These are phyloP conservation scores for Phellopilus nigrolimitatus DNA, from an alignment of 1,284 basidiomycete genomes.

Conservation along the genomic window DNA sequence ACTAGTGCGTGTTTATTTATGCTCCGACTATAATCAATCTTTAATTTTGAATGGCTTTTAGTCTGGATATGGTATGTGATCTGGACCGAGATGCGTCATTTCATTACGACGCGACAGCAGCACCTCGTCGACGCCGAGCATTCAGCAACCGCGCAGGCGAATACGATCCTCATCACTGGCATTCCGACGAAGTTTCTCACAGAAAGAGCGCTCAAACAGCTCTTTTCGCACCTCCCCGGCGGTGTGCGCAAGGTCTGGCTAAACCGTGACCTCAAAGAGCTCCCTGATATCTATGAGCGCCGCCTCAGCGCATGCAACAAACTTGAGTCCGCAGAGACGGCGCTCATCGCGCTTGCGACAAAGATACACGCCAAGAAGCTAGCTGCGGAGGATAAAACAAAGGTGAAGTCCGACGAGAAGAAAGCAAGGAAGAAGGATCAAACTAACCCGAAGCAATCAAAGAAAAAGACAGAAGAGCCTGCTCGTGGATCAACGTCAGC, in stretches of 20 bases:
- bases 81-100: slow-evolving; percentile 75
- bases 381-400: slow-evolving; percentile 31
- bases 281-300: slow-evolving; percentile 81
- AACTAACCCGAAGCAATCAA: not conserved
- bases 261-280: slow-evolving; percentile 77
- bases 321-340: slow-evolving; percentile 82
- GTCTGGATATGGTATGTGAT: slow-evolving; percentile 86
- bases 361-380: slow-evolving; percentile 49
- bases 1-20: slow-evolving; percentile 51
- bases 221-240: slow-evolving; percentile 78
- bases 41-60: slow-evolving; percentile 31
- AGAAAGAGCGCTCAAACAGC: slow-evolving; percentile 55
- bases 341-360: slow-evolving; percentile 67
- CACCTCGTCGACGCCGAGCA: slow-evolving; percentile 79
- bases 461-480: not conserved
- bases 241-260: slow-evolving; percentile 90
- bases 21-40: not conserved
- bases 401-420: slow-evolving; percentile 31
- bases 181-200: slow-evolving; percentile 78
- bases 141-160: slow-evolving; percentile 72
- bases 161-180: slow-evolving; percentile 86
- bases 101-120: slow-evolving; percentile 76
- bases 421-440: slow-evolving; percentile 29
- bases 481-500: slow-evolving; percentile 3
- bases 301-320: slow-evolving; percentile 70